phyloP scores from a whole-genome alignment of 129 eudicot species.

The Lonicera japonica region DNA sequence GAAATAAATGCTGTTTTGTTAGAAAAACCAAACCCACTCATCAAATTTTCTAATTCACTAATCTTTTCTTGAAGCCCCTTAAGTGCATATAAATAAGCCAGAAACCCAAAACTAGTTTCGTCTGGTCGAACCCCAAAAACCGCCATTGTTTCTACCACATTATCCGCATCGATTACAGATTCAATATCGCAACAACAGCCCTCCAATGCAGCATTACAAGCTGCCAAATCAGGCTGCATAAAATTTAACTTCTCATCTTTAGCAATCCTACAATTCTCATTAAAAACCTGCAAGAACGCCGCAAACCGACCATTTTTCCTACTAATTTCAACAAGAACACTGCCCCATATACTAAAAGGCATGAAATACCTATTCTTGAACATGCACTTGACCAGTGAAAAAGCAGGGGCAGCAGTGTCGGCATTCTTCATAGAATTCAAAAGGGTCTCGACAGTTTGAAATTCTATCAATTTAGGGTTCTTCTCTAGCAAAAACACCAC shows the following conservation, averaged over 20 bases:
- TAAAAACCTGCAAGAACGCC: slow-evolving; percentile 56
- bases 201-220: slow-evolving; percentile 88
- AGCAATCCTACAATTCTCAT: slow-evolving; percentile 78
- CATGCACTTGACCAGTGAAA: slow-evolving; percentile 74
- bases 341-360: slow-evolving; percentile 73
- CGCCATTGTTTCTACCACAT: slow-evolving; percentile 68
- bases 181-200: slow-evolving; percentile 68
- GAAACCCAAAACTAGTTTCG: slow-evolving; percentile 62
- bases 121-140: slow-evolving; percentile 61
- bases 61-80: slow-evolving; percentile 74
- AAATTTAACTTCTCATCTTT: slow-evolving; percentile 61
- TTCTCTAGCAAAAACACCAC: slow-evolving; percentile 63
- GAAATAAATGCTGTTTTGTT: slow-evolving; percentile 34
- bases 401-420: slow-evolving; percentile 68
- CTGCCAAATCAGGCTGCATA: slow-evolving; percentile 71
- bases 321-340: slow-evolving; percentile 48
- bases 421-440: slow-evolving; percentile 43
- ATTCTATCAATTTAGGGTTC: slow-evolving; percentile 49
- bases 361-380: slow-evolving; percentile 73
- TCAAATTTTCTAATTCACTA: slow-evolving; percentile 44
- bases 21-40: slow-evolving; percentile 46
- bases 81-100: slow-evolving; percentile 74
- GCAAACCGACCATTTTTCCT: slow-evolving; percentile 56
- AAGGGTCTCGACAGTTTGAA: slow-evolving; percentile 42
- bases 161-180: slow-evolving; percentile 65